Percentiles rank a stretch among this genome's conserved stretches.
Evolutionary conservation across 148 eudicot genomes (phyloP).

Genomic region (Rhododendron griersonianum): DNA sequence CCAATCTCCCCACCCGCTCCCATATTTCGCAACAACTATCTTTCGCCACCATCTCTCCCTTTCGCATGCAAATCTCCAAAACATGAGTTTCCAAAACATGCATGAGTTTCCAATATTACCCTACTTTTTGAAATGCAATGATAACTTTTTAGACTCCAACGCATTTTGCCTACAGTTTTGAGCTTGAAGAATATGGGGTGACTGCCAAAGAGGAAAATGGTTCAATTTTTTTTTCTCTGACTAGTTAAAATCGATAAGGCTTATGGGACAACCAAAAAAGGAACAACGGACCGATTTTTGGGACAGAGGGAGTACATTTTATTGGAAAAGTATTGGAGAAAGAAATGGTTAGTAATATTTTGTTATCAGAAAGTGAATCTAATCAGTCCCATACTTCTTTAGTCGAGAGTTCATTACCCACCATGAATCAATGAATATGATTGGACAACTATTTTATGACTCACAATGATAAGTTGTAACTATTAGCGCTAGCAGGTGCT

Average conservation of each 20-base stretch:
- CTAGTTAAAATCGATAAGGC: neutral
- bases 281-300: neutral
- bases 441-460: neutral
- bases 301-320: neutral
- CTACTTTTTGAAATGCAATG: neutral
- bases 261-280: neutral
- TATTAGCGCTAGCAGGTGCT: neutral
- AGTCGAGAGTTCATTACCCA: neutral
- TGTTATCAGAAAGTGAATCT: neutral
- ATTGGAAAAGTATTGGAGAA: neutral
- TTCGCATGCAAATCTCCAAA: too few relatives aligned
- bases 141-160: neutral
- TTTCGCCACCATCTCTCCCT: too few relatives aligned
- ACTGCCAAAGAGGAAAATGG: too few relatives aligned
- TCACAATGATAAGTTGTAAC: neutral
- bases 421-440: neutral
- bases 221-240: neutral
- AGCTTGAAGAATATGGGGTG: neutral
- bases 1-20: too few relatives aligned
- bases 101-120: neutral
- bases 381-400: neutral
- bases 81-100: too few relatives aligned
- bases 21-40: too few relatives aligned
- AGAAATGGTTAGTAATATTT: neutral
- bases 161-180: neutral